These are phyloP conservation scores for Postia placenta DNA, from an alignment of 768 basidiomycete species.

Conservation along the genomic window DNA sequence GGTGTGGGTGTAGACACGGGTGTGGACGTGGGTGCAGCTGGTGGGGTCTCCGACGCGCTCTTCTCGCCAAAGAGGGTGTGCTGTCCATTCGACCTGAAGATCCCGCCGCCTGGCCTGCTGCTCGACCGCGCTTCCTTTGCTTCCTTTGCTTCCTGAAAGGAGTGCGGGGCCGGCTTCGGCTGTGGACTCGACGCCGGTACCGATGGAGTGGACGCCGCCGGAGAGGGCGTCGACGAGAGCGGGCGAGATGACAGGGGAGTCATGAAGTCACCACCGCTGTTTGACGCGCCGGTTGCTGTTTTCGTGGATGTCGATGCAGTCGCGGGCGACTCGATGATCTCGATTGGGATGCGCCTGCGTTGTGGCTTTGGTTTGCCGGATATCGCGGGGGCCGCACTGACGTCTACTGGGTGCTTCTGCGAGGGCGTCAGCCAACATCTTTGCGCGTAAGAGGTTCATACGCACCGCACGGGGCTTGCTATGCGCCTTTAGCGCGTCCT, in stretches of 20 bases:
- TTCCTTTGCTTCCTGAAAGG: conserved; percentile 56
- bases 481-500: conserved; percentile 30
- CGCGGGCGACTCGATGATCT: conserved; percentile 40
- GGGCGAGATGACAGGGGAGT: conserved; percentile 35
- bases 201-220: neutral
- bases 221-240: conserved; percentile 9
- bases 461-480: conserved; percentile 25
- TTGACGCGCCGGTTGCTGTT: neutral
- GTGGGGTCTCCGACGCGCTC: neutral
- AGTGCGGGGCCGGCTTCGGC: conserved; percentile 20
- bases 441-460: neutral
- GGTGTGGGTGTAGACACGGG: neutral
- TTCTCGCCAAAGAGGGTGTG: conserved; percentile 45
- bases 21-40: neutral
- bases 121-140: conserved; percentile 36
- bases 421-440: neutral
- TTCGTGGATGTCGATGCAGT: conserved; percentile 7
- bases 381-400: conserved; percentile 6
- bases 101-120: conserved; percentile 46
- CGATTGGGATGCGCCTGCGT: conserved; percentile 59
- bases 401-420: no score
- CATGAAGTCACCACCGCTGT: conserved; percentile 22
- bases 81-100: conserved; percentile 61
- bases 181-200: conserved; percentile 4
- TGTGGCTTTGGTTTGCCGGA: conserved; percentile 21